Evolutionary conservation across 176 grass and related monocot genomes (phyloP).

Genomic region (Triticum aestivum): IWGSC_CS_RefSeq_v2.1 NC_057801.1:109523704-109524203

Average conservation of each 20-base stretch:
- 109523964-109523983: neutral
- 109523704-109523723: too few relatives aligned
- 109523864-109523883: too few relatives aligned
- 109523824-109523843: too few relatives aligned
- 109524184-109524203: conserved; percentile 18
- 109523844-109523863: too few relatives aligned
- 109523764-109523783: too few relatives aligned
- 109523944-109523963: neutral
- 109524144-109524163: conserved; percentile 8
- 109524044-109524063: neutral
- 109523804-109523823: too few relatives aligned
- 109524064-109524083: neutral
- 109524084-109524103: neutral
- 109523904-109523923: neutral
- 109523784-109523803: too few relatives aligned
- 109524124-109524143: conserved; percentile 13
- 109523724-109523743: too few relatives aligned
- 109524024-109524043: neutral
- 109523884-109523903: neutral
- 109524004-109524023: neutral
- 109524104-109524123: neutral
- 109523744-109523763: too few relatives aligned
- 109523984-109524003: conserved; percentile 2
- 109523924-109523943: neutral
- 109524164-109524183: conserved; percentile 23